Conservation (phyloP, 768 basidiomycete species). For the Pleurotus ostreatus region DNA sequence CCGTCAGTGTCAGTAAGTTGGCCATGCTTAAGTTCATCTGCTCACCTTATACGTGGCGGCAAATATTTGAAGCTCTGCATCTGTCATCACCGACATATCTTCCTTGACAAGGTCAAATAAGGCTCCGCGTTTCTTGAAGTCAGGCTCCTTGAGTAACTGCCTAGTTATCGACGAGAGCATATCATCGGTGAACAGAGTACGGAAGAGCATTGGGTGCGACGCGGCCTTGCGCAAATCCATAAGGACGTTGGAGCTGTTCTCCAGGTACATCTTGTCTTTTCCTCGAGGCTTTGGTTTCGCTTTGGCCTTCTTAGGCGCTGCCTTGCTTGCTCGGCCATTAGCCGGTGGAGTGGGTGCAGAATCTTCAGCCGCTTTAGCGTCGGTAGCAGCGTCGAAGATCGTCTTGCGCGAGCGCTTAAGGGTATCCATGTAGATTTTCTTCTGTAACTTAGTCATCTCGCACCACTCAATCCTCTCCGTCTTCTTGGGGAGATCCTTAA, state of each 20-base stretch:
- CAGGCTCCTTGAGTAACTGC: constrained; percentile 84
- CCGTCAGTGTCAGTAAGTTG: not conserved
- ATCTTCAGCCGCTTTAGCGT: constrained; percentile 21
- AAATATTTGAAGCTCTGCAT: constrained; percentile 89
- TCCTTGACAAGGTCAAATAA: constrained; percentile 87
- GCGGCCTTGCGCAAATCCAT: constrained; percentile 98
- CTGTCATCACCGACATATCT: constrained; percentile 98
- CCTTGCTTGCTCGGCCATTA: constrained; percentile 20
- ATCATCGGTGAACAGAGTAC: constrained; percentile 77
- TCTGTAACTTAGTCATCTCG: constrained; percentile 82
- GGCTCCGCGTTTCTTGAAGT: constrained; percentile 82
- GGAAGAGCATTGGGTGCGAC: constrained; percentile 94
- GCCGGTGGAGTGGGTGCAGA: constrained; percentile 15
- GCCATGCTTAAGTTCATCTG: not conserved
- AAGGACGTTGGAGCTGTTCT: constrained; percentile 88
- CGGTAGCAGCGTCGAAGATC: constrained; percentile 44
- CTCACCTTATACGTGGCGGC: constrained; percentile 82
- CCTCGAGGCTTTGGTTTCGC: constrained; percentile 35
- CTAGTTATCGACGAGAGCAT: constrained; percentile 72
- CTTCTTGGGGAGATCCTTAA: constrained; percentile 91
- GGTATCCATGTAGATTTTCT: constrained; percentile 79
- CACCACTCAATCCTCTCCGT: constrained; percentile 94
- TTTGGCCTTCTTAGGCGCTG: constrained; percentile 42
- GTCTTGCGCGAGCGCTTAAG: constrained; percentile 83
- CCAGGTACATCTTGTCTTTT: constrained; percentile 65